Conservation (phyloP, 148 eudicot genomes). For the Rhododendron henanense region DNA sequence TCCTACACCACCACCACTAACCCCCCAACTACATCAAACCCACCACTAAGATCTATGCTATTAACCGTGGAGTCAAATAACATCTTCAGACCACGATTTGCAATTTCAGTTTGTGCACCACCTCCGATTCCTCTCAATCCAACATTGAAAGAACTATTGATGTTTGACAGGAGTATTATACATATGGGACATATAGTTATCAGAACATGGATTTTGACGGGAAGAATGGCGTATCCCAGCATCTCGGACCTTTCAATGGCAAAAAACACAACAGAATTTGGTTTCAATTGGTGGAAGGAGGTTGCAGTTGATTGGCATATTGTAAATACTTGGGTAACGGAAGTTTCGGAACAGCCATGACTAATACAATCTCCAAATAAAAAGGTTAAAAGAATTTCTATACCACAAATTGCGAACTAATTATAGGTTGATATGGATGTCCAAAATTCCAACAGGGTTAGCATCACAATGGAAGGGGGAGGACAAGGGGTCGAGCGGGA, state of each 20-base stretch:
- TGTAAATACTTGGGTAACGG: not conserved
- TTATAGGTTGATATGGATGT: not conserved
- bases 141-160: not conserved
- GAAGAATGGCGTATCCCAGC: not conserved
- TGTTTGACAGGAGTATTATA: not conserved
- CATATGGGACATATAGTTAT: not conserved
- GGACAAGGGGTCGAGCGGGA: not conserved
- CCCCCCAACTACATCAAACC: not conserved
- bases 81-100: not conserved
- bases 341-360: not conserved
- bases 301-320: not conserved
- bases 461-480: not conserved
- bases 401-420: not conserved
- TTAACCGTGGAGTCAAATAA: not conserved
- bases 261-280: not conserved
- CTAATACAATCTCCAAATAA: not conserved
- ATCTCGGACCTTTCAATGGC: not conserved
- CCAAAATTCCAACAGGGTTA: not conserved
- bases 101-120: not conserved
- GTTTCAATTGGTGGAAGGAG: not conserved
- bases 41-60: not conserved
- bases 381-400: not conserved
- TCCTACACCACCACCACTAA: not conserved
- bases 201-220: not conserved
- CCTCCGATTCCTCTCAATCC: not conserved